phyloP scores from a whole-genome alignment of 108 stramenopile species.

The Poteriospumella lacustris region DNA sequence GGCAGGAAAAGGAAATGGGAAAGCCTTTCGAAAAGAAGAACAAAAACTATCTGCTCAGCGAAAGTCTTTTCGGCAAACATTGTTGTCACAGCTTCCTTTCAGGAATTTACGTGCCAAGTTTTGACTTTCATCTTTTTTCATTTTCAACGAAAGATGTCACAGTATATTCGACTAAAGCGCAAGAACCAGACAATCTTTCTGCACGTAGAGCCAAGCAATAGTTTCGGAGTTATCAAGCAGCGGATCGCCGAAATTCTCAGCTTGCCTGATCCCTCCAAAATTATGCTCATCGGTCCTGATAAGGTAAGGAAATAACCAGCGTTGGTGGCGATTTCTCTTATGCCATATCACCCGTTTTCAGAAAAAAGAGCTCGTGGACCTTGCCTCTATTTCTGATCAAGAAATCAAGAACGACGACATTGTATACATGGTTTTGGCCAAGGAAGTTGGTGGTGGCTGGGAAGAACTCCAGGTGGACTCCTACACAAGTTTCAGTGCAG shows the following conservation, averaged over 20 bases:
- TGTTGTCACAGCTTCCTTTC: too few species aligned
- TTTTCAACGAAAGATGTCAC: constrained; percentile 15
- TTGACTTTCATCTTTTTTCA: too few species aligned
- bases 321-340: neutral
- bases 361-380: constrained; percentile 22
- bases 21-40: too few species aligned
- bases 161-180: constrained; percentile 30
- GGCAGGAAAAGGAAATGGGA: too few species aligned
- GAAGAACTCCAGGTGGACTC: constrained; percentile 16
- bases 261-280: neutral
- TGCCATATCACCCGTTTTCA: neutral
- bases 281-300: neutral
- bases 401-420: constrained; percentile 23
- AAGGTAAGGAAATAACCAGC: neutral
- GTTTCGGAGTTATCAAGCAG: constrained; percentile 19
- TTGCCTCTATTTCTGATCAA: constrained; percentile 24
- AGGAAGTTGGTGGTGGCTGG: constrained; percentile 21
- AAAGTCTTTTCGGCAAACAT: too few species aligned
- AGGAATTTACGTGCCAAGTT: too few species aligned
- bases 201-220: constrained; percentile 17
- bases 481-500: neutral
- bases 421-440: constrained; percentile 17
- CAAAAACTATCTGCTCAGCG: too few species aligned
- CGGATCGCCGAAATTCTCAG: constrained; percentile 1
- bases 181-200: constrained; percentile 32